phyloP scores from a whole-genome alignment of 2,329 filamentous ascomycete genomes.

The Periconia sp. region DNA sequence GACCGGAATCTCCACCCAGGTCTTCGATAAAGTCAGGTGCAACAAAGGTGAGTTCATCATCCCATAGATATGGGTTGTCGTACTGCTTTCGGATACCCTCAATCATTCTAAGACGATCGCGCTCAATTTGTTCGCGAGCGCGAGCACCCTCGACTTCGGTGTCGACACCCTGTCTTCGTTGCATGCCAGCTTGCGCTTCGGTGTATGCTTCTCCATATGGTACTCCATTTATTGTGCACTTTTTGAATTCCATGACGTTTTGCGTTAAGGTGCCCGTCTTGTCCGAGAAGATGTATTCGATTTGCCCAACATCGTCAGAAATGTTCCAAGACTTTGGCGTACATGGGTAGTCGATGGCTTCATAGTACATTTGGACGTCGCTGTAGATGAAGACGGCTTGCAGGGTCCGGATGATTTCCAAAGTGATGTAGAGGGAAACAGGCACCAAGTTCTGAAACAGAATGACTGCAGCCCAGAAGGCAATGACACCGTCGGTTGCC shows the following conservation, averaged over 20 bases:
- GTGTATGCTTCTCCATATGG: conserved; percentile 98
- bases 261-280: conserved; percentile 90
- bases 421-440: conserved; percentile 95
- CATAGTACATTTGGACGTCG: conserved; percentile 97
- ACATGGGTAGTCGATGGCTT: conserved; percentile 89
- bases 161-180: conserved; percentile 86
- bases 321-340: conserved; percentile 99
- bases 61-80: conserved; percentile 88
- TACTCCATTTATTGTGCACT: conserved; percentile 94
- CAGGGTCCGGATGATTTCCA: conserved; percentile 91
- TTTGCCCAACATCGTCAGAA: conserved; percentile 95
- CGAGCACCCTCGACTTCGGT: conserved; percentile 79
- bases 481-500: conserved; percentile 86
- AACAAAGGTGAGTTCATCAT: conserved; percentile 90
- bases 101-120: conserved; percentile 76
- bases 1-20: conserved; percentile 76
- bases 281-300: conserved; percentile 98
- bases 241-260: conserved; percentile 99
- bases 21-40: conserved; percentile 89
- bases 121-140: conserved; percentile 78
- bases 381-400: conserved; percentile 98
- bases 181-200: conserved; percentile 95
- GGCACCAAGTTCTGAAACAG: conserved; percentile 98
- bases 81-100: conserved; percentile 75
- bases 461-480: conserved; percentile 94